Evolutionary conservation across 805 yeast species (phyloP), one percentile per base, ranked within the genome.

Genomic region (Clavispora asparagi): DNA sequence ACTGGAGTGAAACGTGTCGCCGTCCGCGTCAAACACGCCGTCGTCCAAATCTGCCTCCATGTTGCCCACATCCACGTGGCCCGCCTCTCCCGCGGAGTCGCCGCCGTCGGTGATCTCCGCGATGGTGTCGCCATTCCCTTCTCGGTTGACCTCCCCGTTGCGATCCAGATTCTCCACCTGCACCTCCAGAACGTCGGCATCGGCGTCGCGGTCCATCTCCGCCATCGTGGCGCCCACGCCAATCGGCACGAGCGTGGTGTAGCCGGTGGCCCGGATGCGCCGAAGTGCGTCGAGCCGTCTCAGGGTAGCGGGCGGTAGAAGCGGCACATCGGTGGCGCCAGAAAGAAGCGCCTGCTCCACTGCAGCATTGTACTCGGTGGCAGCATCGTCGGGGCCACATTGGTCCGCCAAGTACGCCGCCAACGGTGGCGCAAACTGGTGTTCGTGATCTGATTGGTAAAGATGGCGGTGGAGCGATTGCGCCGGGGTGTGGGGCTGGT

Each of bases 331-430:
- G 25, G 35, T 39, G 17, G 26, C 43, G 7, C 54, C 54, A 4
- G 53, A 43, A 32, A 50, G 23, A 1, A 51, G 44, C 16, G 49
- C 49, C 44, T 46, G 36, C 37, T 56, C 58, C 35, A 51, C 49
- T 19, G 55, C 57, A 25, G 58, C 54, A 27, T 55, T 60, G 45
- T 57, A 61, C 28, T 59, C 62, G n/a, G 59, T 49, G 50, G 11
- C 48, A 17, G 43, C 47, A n/a, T 41, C 44, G 26, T 45, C 47
- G 43, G 52, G 59, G 17, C 58, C 65, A 27, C 55, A 59, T 46
- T 66, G 62, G 17, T 74, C 77, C 3, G 82, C 70, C 0, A 81
- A 71, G 53, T 79, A 80, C 2, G 82, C 78, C 16, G 78, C 71
- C 19, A 80, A 58, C 8, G 84, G 81, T 2, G 83, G 83, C 1